phyloP scores from a whole-genome alignment of 2,329 filamentous ascomycete species.

The Aspergillus flavus region DNA sequence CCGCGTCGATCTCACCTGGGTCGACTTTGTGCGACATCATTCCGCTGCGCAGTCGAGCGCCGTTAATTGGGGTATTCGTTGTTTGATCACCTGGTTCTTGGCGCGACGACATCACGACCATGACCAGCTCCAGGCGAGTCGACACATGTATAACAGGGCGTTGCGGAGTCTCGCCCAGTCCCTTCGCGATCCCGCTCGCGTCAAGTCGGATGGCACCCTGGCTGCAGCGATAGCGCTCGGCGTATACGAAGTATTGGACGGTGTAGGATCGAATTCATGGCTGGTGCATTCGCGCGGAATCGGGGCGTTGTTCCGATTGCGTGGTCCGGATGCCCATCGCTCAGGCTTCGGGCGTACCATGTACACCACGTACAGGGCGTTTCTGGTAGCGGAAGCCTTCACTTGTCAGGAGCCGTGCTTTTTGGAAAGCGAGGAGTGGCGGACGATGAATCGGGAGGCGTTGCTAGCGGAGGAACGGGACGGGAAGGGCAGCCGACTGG shows the following conservation, averaged over 20 bases:
- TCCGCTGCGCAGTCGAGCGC: slow-evolving; percentile 7
- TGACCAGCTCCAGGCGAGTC: slow-evolving; percentile 18
- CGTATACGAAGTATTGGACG: slow-evolving; percentile 24
- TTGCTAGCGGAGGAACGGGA: slow-evolving; percentile 12
- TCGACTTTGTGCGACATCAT: slow-evolving; percentile 21
- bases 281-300: slow-evolving; percentile 25
- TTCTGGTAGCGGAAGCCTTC: slow-evolving; percentile 24
- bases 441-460: slow-evolving; percentile 15
- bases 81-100: slow-evolving; percentile 19
- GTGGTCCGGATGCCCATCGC: slow-evolving; percentile 19
- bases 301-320: slow-evolving; percentile 15
- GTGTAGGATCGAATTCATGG: slow-evolving; percentile 19
- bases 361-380: slow-evolving; percentile 22
- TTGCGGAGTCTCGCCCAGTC: slow-evolving; percentile 14
- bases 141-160: slow-evolving; percentile 22
- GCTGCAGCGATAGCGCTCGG: slow-evolving; percentile 22
- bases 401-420: slow-evolving; percentile 22
- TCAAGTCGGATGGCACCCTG: slow-evolving; percentile 19
- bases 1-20: slow-evolving; percentile 22
- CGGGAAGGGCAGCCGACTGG: slow-evolving; percentile 17
- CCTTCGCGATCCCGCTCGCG: slow-evolving; percentile 14
- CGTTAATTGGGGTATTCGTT: slow-evolving; percentile 16
- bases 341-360: slow-evolving; percentile 23
- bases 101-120: slow-evolving; percentile 18
- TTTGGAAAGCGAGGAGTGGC: slow-evolving; percentile 20